These are phyloP conservation scores for Gautieria morchelliformis DNA, from an alignment of 768 basidiomycete genomes.

Conservation along the genomic window DNA sequence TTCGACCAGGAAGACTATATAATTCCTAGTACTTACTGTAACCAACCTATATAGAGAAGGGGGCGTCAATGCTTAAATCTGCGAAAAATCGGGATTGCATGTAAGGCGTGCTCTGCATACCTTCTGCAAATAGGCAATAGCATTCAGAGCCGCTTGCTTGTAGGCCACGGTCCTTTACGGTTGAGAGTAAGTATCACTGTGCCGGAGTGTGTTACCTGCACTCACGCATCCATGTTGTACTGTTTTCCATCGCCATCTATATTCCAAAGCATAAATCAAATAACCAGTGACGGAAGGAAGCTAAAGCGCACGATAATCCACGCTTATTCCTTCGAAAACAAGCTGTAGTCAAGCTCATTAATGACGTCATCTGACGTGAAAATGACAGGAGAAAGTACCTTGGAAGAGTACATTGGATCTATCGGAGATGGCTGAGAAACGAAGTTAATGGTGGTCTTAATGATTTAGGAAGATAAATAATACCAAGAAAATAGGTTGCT, in stretches of 20 bases:
- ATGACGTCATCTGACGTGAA: not conserved
- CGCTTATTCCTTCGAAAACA: conserved; percentile 67
- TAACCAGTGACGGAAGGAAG: not conserved
- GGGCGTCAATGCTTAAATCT: not conserved
- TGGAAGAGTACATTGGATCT: conserved; percentile 66
- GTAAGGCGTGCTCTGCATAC: conserved; percentile 20
- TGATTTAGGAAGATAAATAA: not conserved
- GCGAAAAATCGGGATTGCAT: not conserved
- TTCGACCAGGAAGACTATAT: not conserved
- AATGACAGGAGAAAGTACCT: conserved; percentile 25
- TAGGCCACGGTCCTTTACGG: conserved; percentile 57
- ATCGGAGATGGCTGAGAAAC: conserved; percentile 53
- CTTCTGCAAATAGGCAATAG: conserved; percentile 65
- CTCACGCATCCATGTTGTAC: conserved; percentile 70
- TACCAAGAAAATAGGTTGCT: conserved; percentile 49
- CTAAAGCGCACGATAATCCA: conserved; percentile 45
- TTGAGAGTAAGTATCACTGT: not conserved
- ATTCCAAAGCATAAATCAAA: conserved; percentile 15
- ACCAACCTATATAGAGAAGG: conserved; percentile 39
- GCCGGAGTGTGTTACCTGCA: not conserved
- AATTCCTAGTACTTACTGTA: conserved; percentile 43
- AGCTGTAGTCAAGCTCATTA: conserved; percentile 27
- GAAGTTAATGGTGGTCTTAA: not conserved
- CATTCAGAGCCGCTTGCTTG: conserved; percentile 70
- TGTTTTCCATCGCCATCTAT: conserved; percentile 65